Evolutionary conservation across 78 protist genomes (phyloP).

Genomic region (Monosiga brevicollis): DNA sequence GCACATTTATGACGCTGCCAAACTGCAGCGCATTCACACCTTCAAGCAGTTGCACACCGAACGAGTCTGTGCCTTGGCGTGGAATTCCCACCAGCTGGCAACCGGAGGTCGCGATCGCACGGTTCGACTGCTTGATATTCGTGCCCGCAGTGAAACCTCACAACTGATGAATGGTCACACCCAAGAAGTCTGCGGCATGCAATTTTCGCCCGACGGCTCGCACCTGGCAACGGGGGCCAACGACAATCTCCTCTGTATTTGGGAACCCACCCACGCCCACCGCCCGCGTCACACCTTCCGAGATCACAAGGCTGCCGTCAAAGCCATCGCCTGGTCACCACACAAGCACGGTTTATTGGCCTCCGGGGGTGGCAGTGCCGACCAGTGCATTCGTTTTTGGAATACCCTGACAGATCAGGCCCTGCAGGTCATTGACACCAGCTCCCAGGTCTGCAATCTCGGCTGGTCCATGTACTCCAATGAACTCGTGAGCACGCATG

Average conservation of each 20-base stretch:
- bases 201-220: constrained; percentile 85
- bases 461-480: constrained; percentile 73
- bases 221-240: constrained; percentile 97
- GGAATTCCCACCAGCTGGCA: too few relatives aligned
- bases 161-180: too few relatives aligned
- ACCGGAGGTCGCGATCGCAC: too few relatives aligned
- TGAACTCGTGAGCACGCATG: constrained; percentile 96
- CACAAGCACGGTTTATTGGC: constrained; percentile 81
- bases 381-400: constrained; percentile 88
- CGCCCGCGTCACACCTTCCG: constrained; percentile 35
- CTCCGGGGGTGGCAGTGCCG: constrained; percentile 99
- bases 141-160: too few relatives aligned
- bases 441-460: constrained; percentile 67
- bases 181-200: constrained; percentile 94
- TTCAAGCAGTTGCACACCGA: too few relatives aligned
- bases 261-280: neutral
- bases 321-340: constrained; percentile 98
- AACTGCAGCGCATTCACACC: too few relatives aligned
- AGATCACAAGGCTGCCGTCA: constrained; percentile 90
- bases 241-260: constrained; percentile 87
- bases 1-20: too few relatives aligned
- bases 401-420: constrained; percentile 66
- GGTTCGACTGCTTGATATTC: too few relatives aligned
- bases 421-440: constrained; percentile 62
- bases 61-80: too few relatives aligned